Conservation (phyloP, 495 filamentous ascomycete genomes). For the Lineolata rhizophorae region DNA sequence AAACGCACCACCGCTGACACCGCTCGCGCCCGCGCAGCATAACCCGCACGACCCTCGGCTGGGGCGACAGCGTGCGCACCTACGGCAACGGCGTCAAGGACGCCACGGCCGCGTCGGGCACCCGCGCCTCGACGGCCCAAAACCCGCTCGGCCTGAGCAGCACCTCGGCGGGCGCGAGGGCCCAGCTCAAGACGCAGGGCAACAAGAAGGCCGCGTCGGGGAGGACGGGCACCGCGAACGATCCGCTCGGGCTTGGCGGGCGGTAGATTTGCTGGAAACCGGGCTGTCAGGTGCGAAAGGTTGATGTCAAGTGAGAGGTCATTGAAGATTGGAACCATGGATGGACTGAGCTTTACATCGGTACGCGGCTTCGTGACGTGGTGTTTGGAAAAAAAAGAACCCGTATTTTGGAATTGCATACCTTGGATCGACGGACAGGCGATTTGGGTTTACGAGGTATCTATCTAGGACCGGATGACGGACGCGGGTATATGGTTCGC, state of each 20-base stretch:
- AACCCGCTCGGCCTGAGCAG: constrained; percentile 23
- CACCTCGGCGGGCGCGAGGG: not conserved
- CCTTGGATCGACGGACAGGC: too few relatives aligned
- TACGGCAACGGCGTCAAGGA: constrained; percentile 27
- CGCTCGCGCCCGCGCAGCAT: constrained; percentile 13
- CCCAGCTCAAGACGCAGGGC: not conserved
- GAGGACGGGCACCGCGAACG: not conserved
- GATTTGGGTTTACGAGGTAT: too few relatives aligned
- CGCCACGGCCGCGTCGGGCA: constrained; percentile 18
- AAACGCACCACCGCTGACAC: not conserved
- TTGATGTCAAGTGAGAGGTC: too few relatives aligned
- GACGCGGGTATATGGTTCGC: too few relatives aligned
- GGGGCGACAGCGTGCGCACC: constrained; percentile 22
- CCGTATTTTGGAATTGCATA: too few relatives aligned
- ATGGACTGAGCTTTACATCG: too few relatives aligned
- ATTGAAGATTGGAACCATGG: too few relatives aligned
- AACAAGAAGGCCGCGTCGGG: not conserved
- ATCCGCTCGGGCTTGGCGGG: not conserved
- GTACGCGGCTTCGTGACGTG: too few relatives aligned
- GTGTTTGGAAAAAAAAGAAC: too few relatives aligned
- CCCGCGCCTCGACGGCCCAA: constrained; percentile 15
- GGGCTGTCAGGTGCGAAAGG: too few relatives aligned
- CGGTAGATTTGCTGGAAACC: too few relatives aligned
- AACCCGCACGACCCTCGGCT: constrained; percentile 16
- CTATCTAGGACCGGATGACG: too few relatives aligned